These are phyloP conservation scores for Rubia tinctorum DNA, from an alignment of 305 asterid genomes.

Conservation along the genomic window DNA sequence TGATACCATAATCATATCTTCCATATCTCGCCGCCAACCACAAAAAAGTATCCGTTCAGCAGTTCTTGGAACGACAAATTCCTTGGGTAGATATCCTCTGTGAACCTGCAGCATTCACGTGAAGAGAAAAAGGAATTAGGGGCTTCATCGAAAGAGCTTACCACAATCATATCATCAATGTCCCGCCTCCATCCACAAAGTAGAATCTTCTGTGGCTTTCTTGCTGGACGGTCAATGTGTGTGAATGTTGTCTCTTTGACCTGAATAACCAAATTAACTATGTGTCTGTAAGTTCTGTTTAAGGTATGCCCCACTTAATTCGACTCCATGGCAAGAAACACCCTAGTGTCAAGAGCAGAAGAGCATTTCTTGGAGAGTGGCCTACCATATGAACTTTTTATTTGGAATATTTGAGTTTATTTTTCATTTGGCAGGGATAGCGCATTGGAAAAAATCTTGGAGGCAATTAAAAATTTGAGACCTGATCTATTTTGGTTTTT, in stretches of 20 bases:
- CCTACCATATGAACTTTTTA: conserved; percentile 11
- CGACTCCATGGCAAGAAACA: conserved; percentile 44
- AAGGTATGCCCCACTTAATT: conserved; percentile 52
- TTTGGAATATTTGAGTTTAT: background rate
- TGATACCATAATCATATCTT: conserved; percentile 90
- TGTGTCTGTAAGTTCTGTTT: conserved; percentile 57
- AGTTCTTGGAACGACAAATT: conserved; percentile 54
- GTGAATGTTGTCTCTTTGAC: conserved; percentile 80
- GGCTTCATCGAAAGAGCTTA: conserved; percentile 61
- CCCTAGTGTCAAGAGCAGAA: conserved; percentile 26
- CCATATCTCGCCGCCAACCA: conserved; percentile 98
- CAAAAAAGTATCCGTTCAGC: conserved; percentile 86
- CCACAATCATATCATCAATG: conserved; percentile 99
- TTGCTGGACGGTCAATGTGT: conserved; percentile 69
- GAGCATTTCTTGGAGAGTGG: conserved; percentile 27
- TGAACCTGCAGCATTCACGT: conserved; percentile 79
- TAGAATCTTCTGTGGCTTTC: conserved; percentile 94
- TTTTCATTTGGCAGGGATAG: background rate
- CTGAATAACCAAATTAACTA: conserved; percentile 89
- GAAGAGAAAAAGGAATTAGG: conserved; percentile 76
- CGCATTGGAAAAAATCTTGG: background rate
- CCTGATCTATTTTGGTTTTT: background rate
- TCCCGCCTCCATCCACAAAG: conserved; percentile 98
- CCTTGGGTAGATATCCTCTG: conserved; percentile 71
- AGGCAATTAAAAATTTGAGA: background rate